Conservation (phyloP, 2,329 filamentous ascomycete species). For the Cadophora sp. region DNA sequence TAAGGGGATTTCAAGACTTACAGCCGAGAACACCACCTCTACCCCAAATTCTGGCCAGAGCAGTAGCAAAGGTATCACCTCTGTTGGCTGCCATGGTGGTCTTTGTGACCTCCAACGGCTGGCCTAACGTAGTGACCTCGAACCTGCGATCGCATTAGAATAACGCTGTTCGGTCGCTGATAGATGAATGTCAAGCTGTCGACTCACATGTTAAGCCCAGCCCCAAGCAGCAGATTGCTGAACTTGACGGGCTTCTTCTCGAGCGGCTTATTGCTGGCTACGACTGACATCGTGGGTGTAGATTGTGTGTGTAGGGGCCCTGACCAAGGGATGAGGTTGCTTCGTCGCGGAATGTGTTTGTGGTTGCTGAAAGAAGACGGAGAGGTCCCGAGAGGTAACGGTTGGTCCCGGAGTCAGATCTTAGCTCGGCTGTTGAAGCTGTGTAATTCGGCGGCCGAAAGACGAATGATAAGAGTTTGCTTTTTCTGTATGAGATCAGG, state of each 20-base stretch:
- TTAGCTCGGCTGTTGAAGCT: slow-evolving; percentile 19
- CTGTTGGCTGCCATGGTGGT: slow-evolving; percentile 99
- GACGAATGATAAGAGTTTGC: slow-evolving; percentile 5
- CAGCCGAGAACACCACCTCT: slow-evolving; percentile 94
- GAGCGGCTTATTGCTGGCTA: slow-evolving; percentile 56
- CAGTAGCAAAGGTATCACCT: slow-evolving; percentile 81
- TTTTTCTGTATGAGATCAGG: background rate
- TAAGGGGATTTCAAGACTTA: slow-evolving; percentile 58
- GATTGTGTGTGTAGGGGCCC: slow-evolving; percentile 70
- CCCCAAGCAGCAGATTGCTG: slow-evolving; percentile 83
- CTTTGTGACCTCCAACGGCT: slow-evolving; percentile 98
- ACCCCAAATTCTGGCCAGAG: slow-evolving; percentile 88
- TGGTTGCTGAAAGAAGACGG: slow-evolving; percentile 3
- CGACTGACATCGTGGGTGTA: slow-evolving; percentile 67
- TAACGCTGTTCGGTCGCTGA: background rate
- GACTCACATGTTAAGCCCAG: slow-evolving; percentile 44
- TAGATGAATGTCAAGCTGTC: background rate
- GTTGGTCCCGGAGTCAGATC: slow-evolving; percentile 14
- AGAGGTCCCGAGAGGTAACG: slow-evolving; percentile 5
- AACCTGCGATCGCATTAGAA: slow-evolving; percentile 36
- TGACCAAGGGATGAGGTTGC: slow-evolving; percentile 97
- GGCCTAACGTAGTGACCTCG: slow-evolving; percentile 62
- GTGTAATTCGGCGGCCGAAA: slow-evolving; percentile 10
- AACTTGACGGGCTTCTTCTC: slow-evolving; percentile 99
- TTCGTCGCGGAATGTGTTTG: slow-evolving; percentile 69